Evolutionary conservation across 768 basidiomycete species (phyloP), one percentile per base, ranked within the genome.

Genomic region (Lactarius indigo): DNA sequence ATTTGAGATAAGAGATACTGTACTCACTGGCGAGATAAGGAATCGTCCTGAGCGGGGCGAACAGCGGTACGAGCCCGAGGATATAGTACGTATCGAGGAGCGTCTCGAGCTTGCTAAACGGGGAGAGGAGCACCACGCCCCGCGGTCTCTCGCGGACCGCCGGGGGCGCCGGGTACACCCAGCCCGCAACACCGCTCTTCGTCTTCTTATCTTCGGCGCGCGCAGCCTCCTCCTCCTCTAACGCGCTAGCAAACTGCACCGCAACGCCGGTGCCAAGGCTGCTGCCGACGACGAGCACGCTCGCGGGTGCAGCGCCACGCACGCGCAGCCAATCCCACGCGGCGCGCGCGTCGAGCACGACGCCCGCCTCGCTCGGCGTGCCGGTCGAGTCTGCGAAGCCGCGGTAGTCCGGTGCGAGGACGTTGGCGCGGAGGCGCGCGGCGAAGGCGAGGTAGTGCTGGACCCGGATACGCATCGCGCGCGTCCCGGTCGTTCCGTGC

Each of bases 341-440:
- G 0, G 92, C 84, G 39, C 85, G 80, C 1, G 92, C 92, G 73
- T 98, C 92, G 1, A 74, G 76, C 1, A 85, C 76, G 0, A 98
- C 79, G 0, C 96, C 96, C 15, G 75, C 76, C 75, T 96, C 90
- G 30, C 84, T 87, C 0, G 96, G 96, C 0, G 76, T 76, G 0
- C 94, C 93, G 1, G 84, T 83, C 59, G 93, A 96, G 73, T 98
- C 95, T 0, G 81, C 96, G 73, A 91, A 98, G 1, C 96, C 96
- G 59, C 96, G 86, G 75, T 98, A 98, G 77, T 98, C 96, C 42
- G 94, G 86, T 1, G 87, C 87, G 31, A 98, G 79, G 12, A 97
- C 88, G 75, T 96, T 96, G 23, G 84, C 84, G 15, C 80, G 78
- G 9, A 92, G 78, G 0, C 88, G 83, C 1, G 87, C 82, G 0